Percentiles rank a stretch among this genome's conserved stretches.
Conservation (phyloP, 768 basidiomycete species). For the Leccinum uliginosum region DNA sequence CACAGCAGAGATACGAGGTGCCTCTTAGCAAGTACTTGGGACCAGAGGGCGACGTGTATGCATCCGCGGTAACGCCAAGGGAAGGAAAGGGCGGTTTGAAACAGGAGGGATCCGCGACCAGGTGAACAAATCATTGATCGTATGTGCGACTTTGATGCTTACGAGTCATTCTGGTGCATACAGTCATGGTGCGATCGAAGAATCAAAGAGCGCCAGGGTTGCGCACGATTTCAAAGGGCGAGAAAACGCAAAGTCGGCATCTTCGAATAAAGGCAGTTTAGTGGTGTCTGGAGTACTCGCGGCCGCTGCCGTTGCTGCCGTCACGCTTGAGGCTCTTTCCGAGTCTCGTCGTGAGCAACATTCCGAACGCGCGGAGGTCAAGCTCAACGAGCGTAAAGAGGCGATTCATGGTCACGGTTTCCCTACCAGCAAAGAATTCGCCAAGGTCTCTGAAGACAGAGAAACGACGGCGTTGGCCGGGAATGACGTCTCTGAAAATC, state of each 20-base stretch:
- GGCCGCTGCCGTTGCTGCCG: constrained; percentile 8
- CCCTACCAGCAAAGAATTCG: not conserved
- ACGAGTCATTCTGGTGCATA: not conserved
- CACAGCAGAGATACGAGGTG: constrained; percentile 12
- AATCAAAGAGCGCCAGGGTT: not conserved
- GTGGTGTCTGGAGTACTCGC: constrained; percentile 11
- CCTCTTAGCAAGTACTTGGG: constrained; percentile 15
- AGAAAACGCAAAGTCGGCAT: not conserved
- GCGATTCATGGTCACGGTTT: not conserved
- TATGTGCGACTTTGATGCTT: not conserved
- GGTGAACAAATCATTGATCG: not conserved
- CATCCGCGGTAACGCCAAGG: not conserved
- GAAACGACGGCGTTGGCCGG: not conserved
- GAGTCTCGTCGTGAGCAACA: constrained; percentile 5
- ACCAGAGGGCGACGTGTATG: not conserved
- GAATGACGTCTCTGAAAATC: not conserved
- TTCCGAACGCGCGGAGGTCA: not conserved
- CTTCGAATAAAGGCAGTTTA: constrained; percentile 8
- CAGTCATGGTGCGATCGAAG: not conserved
- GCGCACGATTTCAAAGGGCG: not conserved
- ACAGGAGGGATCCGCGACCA: not conserved
- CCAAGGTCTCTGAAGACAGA: not conserved
- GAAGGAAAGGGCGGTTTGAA: not conserved
- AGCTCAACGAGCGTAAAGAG: not conserved
- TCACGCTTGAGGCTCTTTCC: constrained; percentile 7